Conservation (phyloP, 106 monocot genomes). For the Agapanthus africanus region DNA sequence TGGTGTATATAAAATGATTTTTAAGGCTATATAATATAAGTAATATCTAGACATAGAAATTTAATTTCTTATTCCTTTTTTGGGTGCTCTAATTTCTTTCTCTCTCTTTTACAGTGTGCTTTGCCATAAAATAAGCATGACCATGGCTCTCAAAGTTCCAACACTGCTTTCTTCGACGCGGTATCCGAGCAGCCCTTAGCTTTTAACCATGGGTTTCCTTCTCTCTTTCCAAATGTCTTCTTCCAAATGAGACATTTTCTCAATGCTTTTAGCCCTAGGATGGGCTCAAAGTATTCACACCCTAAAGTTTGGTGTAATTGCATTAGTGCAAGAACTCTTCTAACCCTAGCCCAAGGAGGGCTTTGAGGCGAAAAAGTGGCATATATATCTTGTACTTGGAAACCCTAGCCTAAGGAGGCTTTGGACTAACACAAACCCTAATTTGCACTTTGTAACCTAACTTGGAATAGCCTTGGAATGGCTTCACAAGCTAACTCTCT, state of each 20-base stretch:
- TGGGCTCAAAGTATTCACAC: not conserved
- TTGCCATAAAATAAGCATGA: no score
- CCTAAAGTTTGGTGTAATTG: not conserved
- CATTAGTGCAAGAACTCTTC: not conserved
- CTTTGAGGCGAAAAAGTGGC: not conserved
- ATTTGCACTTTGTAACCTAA: not conserved
- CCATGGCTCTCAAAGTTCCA: no score
- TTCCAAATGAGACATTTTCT: not conserved
- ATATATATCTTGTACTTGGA: slow-evolving; percentile 3
- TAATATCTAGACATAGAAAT: no score
- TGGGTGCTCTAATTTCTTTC: no score
- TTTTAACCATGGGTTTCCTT: no score
- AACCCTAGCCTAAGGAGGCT: slow-evolving; percentile 2
- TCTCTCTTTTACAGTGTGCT: no score
- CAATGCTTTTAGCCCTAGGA: slow-evolving; percentile 3
- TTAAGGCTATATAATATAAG: no score
- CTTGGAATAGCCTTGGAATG: not conserved
- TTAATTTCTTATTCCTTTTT: no score
- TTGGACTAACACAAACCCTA: slow-evolving; percentile 3
- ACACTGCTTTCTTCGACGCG: no score
- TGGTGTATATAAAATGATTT: no score
- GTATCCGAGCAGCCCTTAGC: no score
- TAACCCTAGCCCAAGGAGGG: not conserved
- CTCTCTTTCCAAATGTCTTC: no score
- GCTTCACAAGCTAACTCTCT: not conserved